Conservation (phyloP, 306 rosid species). For the Fragaria iinumae region DNA sequence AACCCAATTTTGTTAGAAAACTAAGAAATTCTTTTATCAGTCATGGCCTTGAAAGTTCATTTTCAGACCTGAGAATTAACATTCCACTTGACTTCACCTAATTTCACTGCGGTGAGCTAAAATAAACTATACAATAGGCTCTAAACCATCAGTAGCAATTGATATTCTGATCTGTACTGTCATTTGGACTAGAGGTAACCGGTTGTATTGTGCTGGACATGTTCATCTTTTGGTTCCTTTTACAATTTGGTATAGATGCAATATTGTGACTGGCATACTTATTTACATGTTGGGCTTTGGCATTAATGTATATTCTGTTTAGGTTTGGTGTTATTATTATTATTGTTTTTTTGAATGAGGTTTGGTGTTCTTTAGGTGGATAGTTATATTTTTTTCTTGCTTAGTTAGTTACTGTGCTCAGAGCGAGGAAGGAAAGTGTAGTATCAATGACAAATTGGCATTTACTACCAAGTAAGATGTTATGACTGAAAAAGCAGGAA, state of each 20-base stretch:
- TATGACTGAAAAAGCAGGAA: slow-evolving; percentile 69
- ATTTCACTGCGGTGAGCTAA: background rate
- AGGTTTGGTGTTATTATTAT: background rate
- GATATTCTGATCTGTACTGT: background rate
- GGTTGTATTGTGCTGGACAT: background rate
- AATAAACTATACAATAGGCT: background rate
- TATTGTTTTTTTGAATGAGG: too few species aligned
- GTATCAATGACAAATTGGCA: slow-evolving; percentile 80
- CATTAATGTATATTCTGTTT: background rate
- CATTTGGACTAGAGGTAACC: background rate
- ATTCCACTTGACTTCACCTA: background rate
- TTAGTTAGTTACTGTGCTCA: slow-evolving; percentile 34
- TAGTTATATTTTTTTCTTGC: slow-evolving; percentile 26
- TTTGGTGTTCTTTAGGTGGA: slow-evolving; percentile 11
- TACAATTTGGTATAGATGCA: background rate
- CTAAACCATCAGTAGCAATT: background rate
- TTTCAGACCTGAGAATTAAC: background rate
- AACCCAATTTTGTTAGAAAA: background rate
- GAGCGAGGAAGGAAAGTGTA: slow-evolving; percentile 75
- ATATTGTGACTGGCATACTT: background rate
- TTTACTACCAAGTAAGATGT: slow-evolving; percentile 83
- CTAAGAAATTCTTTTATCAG: background rate
- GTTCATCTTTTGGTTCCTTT: slow-evolving; percentile 3
- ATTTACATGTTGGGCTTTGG: background rate
- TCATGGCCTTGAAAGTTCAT: background rate